Base-by-base conservation (phyloP, 495 filamentous ascomycete genomes). In the Copromyces sp. region DNA sequence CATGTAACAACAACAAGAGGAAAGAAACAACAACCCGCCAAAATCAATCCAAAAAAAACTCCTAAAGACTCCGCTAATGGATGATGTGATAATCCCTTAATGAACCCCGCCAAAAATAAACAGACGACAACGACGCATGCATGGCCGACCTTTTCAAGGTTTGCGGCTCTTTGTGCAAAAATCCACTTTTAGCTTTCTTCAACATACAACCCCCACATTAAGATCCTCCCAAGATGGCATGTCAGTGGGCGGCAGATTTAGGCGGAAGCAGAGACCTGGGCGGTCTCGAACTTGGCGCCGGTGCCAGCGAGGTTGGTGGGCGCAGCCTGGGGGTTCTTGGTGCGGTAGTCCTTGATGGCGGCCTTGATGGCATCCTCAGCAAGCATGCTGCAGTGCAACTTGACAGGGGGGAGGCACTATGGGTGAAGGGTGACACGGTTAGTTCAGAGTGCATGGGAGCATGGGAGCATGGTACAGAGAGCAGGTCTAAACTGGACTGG, bases 331-430 rank as follows among this genome's bases (percentile, higher is more conserved):
- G 93, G 92, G 87, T 93, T 95, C 89, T 98, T 98, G 80, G 90
- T 93, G 86, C 97, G 94, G 86, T 98, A 98, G 82, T 99, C 95
- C 70, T 90, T 91, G 81, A 98, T 98, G 72, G 96, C 96, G n/a
- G 93, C 95, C 84, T 98, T 98, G 88, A 99, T 98, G 73, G 96
- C 96, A 81, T 99, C 95, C 84, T 99, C 96, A 37, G 96, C 96
- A 73, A 99, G 90, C 93, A 99, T 97, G 72, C 94, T 98, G 88
- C 96, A 99, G 83, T 99, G 96, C 39, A 98, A 82, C 84, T 99
- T 99, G 68, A 99, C 95, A 47, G 95, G 95, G 16, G 95, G 95
- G 76, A 95, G 82, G 78, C 95, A 97, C 74, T 79, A 41, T 4
- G 38, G 1, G 44, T 1, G 44, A 9, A 20, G n/a, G 45, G 53